Base-by-base conservation (phyloP, 2,329 filamentous ascomycete genomes). In the Gaeumannomyces tritici region DNA sequence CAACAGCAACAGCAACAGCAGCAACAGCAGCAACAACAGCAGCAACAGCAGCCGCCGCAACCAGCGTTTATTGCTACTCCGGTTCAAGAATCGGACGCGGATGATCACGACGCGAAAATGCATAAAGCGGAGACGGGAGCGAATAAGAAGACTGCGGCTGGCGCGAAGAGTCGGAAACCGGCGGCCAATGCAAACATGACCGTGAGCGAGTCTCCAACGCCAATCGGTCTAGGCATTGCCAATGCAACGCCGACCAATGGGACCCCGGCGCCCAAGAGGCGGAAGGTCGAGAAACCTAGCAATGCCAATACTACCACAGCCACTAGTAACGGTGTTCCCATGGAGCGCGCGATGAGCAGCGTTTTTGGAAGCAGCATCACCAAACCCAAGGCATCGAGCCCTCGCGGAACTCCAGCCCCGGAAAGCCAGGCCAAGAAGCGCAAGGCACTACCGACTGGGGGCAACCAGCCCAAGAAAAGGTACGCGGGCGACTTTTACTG, bases 381-480 rank as follows among this genome's bases (percentile, higher is more conserved):
- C 62, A 87, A 89, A 71, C 74, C 80, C 5, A 85, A 84, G 72
- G 80, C 75, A 8, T 79, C 81, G 31, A 96, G 87, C 66, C 89
- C 89, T 1, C 77, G 85, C 69, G 87, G 85, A 64, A 91, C 89
- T 12, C 87, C 89, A 33, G 83, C 78, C 13, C 83, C 83, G 2
- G 89, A 91, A 61, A 78, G 73, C 2, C 72, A 79, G 35, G 87
- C 88, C 63, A 93, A 93, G 76, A 91, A 83, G 77, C 85, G 75
- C 76, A 93, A 81, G 80, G 89, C 77, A 66, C 78, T 82, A 64
- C 85, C 77, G 63, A 82, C 84, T 2, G 83, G 84, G 4, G 90
- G 90, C 67, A 81, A 85, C n/a, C 85, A 86, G 67, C 73, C 85
- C 33, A 93, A 93, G 76, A 96, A 93, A 77, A 93, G 86, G 89